Percentiles rank a stretch among this genome's conserved stretches.
phyloP scores from a whole-genome alignment of 768 basidiomycete species.

The Auricularia heimuer region DNA sequence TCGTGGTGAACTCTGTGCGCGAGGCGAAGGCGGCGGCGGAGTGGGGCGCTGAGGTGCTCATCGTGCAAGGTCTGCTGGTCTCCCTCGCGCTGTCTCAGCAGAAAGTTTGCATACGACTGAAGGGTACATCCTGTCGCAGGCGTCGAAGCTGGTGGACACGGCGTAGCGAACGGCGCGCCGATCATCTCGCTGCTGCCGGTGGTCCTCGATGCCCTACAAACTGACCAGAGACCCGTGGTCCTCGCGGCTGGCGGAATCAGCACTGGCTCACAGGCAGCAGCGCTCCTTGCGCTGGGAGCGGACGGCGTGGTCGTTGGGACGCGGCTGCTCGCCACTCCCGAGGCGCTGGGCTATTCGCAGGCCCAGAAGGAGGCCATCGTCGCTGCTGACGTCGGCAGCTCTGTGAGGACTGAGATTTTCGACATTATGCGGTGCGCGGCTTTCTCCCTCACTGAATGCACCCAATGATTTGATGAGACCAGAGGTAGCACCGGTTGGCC shows the following conservation, averaged over 20 bases:
- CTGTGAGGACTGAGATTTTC: slow-evolving; percentile 54
- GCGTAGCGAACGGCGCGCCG: slow-evolving; percentile 44
- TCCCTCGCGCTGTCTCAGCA: too few species aligned
- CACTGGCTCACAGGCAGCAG: slow-evolving; percentile 54
- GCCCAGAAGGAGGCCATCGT: slow-evolving; percentile 45
- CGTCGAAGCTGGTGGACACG: slow-evolving; percentile 75
- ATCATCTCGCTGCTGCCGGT: slow-evolving; percentile 50
- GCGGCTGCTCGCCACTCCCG: slow-evolving; percentile 59
- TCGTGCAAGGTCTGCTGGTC: slow-evolving; percentile 56
- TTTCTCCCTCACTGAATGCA: too few species aligned
- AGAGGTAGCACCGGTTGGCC: slow-evolving; percentile 52
- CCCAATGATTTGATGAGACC: too few species aligned
- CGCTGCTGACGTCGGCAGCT: slow-evolving; percentile 24
- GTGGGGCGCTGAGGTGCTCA: slow-evolving; percentile 66
- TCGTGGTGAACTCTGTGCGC: slow-evolving; percentile 51
- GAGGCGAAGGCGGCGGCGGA: slow-evolving; percentile 51
- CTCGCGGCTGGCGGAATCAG: slow-evolving; percentile 69
- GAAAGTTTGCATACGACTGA: too few species aligned
- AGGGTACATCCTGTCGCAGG: slow-evolving; percentile 30
- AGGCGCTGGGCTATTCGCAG: slow-evolving; percentile 43
- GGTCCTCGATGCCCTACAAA: slow-evolving; percentile 34
- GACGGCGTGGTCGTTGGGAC: slow-evolving; percentile 65
- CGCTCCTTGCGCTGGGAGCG: slow-evolving; percentile 56
- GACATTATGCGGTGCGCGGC: slow-evolving; percentile 30
- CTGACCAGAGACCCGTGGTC: slow-evolving; percentile 34